Evolutionary conservation across 306 rosid genomes (phyloP).

Genomic region (Vigna unguiculata): DNA sequence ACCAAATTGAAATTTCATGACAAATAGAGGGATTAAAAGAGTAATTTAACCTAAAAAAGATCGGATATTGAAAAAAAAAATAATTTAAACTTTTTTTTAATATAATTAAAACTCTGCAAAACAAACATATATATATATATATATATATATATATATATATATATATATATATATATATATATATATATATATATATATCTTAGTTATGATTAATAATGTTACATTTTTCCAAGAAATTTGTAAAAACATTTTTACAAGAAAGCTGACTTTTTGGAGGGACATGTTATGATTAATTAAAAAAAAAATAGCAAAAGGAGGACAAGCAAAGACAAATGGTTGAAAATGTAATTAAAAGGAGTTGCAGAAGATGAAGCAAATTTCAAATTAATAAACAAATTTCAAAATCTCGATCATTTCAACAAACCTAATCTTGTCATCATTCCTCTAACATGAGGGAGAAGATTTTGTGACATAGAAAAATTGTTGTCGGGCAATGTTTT

Average conservation of each 20-base stretch:
- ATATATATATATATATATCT: not conserved
- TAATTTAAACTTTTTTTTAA: not conserved
- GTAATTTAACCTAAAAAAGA: not conserved
- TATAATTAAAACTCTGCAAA: not conserved
- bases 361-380: not conserved
- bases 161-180: not conserved
- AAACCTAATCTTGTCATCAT: slow-evolving; percentile 39
- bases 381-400: not conserved
- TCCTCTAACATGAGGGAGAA: slow-evolving; percentile 17
- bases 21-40: too few species aligned
- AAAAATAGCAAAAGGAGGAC: not conserved
- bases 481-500: not conserved
- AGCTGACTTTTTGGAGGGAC: not conserved
- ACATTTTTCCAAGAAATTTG: not conserved
- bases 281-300: not conserved
- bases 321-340: not conserved
- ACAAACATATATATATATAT: not conserved
- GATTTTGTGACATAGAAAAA: not conserved
- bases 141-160: not conserved
- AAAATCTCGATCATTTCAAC: slow-evolving; percentile 32
- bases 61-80: not conserved
- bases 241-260: too few species aligned
- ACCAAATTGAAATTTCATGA: too few species aligned
- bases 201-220: not conserved
- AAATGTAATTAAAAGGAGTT: not conserved